Evolutionary conservation across 169 alveolate species (phyloP).

Genomic region (Plasmodium vivax): DNA sequence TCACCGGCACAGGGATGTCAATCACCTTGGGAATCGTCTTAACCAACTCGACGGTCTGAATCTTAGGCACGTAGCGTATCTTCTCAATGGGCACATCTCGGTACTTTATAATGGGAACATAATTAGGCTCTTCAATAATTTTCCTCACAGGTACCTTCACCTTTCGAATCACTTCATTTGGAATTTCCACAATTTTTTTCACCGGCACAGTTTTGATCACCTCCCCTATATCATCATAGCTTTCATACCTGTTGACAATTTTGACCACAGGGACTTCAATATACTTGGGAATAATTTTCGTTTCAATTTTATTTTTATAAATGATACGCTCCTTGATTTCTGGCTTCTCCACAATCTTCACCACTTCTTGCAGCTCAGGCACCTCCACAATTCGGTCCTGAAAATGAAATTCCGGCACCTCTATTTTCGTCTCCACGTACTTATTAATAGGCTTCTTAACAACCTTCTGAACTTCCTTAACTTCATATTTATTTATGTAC

Average conservation of each 20-base stretch:
- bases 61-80: conserved; percentile 82
- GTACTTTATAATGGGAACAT: conserved; percentile 81
- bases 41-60: conserved; percentile 81
- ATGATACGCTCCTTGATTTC: conserved; percentile 82
- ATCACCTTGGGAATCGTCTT: conserved; percentile 81
- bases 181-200: conserved; percentile 83
- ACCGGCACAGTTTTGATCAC: conserved; percentile 81
- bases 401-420: conserved; percentile 83
- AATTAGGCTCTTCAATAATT: conserved; percentile 82
- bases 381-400: conserved; percentile 84
- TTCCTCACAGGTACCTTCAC: conserved; percentile 83
- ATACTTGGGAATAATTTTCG: conserved; percentile 83
- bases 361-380: conserved; percentile 84
- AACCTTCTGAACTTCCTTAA: conserved; percentile 82
- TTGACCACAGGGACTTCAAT: conserved; percentile 85
- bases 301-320: conserved; percentile 83
- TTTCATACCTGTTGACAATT: conserved; percentile 81
- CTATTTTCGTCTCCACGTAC: conserved; percentile 82
- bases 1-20: conserved; percentile 85
- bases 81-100: conserved; percentile 86
- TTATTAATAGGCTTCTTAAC: conserved; percentile 84
- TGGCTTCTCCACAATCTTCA: conserved; percentile 79
- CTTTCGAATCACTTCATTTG: conserved; percentile 81
- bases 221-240: conserved; percentile 85
- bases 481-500: conserved; percentile 81